These are phyloP conservation scores for Paramecium pentaurelia DNA, from an alignment of 73 alveolate species.

Conservation along the genomic window DNA sequence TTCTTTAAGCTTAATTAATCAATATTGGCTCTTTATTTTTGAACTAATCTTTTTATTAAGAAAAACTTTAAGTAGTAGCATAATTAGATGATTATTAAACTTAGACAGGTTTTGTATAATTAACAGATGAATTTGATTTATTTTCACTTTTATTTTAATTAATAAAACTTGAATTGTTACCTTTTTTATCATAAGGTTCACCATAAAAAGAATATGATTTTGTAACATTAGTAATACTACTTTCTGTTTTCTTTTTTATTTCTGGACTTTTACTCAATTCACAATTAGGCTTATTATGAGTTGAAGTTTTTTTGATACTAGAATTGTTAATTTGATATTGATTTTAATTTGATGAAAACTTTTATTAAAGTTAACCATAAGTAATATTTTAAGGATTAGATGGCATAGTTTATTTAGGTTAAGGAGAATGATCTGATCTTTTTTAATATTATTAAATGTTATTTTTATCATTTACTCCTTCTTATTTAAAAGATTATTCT, in stretches of 20 bases:
- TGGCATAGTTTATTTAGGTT: background rate
- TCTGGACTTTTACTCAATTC: constrained; percentile 10
- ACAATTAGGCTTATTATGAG: background rate
- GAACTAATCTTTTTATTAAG: background rate
- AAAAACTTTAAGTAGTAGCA: background rate
- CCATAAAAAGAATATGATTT: constrained; percentile 14
- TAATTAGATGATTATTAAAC: background rate
- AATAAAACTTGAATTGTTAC: background rate
- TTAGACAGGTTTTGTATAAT: background rate
- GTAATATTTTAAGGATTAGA: background rate
- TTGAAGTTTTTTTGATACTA: background rate
- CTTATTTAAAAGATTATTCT: background rate
- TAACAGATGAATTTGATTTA: background rate
- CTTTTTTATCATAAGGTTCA: background rate
- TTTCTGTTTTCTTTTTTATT: constrained; percentile 5
- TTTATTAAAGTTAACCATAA: background rate
- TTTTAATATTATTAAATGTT: background rate
- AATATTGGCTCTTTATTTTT: background rate
- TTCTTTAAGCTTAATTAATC: background rate
- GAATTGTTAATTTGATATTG: background rate
- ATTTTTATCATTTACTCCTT: background rate
- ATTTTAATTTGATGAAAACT: background rate
- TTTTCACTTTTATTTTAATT: background rate
- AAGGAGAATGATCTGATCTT: constrained; percentile 28
- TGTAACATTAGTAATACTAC: background rate